These are phyloP conservation scores for Martensiomyces pterosporus DNA, from an alignment of 192 early-diverging fungal genomes.

Conservation along the genomic window DNA sequence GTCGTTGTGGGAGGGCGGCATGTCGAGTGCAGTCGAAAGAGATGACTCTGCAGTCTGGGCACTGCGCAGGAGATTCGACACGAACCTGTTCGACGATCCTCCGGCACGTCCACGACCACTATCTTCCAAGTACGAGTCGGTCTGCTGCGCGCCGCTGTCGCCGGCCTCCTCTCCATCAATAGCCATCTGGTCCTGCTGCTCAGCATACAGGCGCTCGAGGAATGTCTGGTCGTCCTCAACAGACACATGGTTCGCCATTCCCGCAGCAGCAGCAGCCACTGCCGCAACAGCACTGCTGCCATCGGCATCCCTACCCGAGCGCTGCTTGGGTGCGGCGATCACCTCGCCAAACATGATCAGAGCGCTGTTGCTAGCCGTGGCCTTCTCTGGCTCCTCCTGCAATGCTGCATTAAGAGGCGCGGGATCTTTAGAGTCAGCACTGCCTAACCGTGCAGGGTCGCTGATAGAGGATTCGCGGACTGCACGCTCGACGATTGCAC, in stretches of 20 bases:
- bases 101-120: slow-evolving; percentile 11
- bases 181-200: slow-evolving; percentile 57
- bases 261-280: slow-evolving; percentile 34
- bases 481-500: slow-evolving; percentile 22
- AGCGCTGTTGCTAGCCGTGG: slow-evolving; percentile 13
- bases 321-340: slow-evolving; percentile 55
- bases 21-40: slow-evolving; percentile 30
- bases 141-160: not conserved
- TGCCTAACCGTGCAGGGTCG: not conserved
- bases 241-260: slow-evolving; percentile 57
- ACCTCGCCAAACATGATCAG: slow-evolving; percentile 31
- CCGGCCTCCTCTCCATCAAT: slow-evolving; percentile 50
- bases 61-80: slow-evolving; percentile 27
- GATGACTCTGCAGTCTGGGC: slow-evolving; percentile 33
- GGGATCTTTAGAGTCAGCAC: not conserved
- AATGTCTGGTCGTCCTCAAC: slow-evolving; percentile 90
- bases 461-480: slow-evolving; percentile 1
- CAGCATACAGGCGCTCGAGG: slow-evolving; percentile 71
- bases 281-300: slow-evolving; percentile 48
- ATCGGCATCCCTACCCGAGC: slow-evolving; percentile 57
- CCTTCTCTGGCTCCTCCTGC: not conserved
- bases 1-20: slow-evolving; percentile 6
- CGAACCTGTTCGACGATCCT: slow-evolving; percentile 17
- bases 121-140: slow-evolving; percentile 6
- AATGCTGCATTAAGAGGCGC: not conserved